Evolutionary conservation across 2,329 filamentous ascomycete species (phyloP), one percentile per base, ranked within the genome.

Genomic region (Pseudogymnoascus sp.): DNA sequence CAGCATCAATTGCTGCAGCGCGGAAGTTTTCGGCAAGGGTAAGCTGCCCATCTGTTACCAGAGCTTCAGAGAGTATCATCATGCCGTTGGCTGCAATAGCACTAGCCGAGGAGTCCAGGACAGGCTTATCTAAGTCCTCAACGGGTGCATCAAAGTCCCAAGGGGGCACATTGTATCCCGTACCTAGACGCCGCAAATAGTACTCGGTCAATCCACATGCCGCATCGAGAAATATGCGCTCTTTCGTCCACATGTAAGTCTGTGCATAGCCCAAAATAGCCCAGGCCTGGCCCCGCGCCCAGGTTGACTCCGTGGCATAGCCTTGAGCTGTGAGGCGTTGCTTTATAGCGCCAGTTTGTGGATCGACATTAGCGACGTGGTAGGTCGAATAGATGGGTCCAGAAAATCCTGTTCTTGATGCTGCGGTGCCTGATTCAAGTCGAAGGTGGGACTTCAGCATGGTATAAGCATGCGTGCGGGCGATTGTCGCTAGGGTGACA

Each of bases 211-310:
- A 69, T 1, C 72, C 72, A 4, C 74, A 71, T 0, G 79, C 74
- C 0, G 76, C 75, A 0, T 72, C 62, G 0, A 79, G 66, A 38
- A 77, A 79, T 0, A 57, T 64, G 0, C 62, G 21, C 2, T 75
- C 71, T 15, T 74, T 74, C 0, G 78, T 79, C 76, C 77, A 79
- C 23, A 66, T 68, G 58, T 77, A 79, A 0, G 74, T 75, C 61
- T 79, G 77, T 0, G 75, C 71, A 58, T 77, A 80, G 0, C 77
- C 77, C 39, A 78, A 67, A 6, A 79, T 75, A 0, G 72, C 73
- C 77, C 77, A 81, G 0, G 76, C 74, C 60, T 80, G 78, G 0
- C 78, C 78, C 1, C 78, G 71, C 1, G 68, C 68, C 74, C 74
- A 76, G 3, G 72, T 74, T 2, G 72, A 74, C 30, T 67, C 66